phyloP scores from a whole-genome alignment of 257 asterid genomes.

The Paraleonurus japonicus region DNA sequence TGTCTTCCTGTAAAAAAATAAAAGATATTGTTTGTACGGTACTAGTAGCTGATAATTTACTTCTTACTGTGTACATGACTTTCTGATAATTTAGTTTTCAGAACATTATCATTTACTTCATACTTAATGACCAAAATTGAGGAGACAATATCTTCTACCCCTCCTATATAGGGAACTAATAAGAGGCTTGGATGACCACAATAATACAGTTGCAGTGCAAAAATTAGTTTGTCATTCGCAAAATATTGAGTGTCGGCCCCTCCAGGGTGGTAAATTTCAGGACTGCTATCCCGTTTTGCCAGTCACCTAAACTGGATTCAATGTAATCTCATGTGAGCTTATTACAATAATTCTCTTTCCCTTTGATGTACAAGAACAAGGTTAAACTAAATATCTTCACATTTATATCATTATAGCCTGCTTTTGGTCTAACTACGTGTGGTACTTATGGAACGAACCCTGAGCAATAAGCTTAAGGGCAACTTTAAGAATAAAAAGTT shows the following conservation, averaged over 20 bases:
- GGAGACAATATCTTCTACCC: not conserved
- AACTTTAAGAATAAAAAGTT: not conserved
- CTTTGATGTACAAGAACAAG: not conserved
- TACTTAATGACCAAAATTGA: not conserved
- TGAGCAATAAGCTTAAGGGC: not conserved
- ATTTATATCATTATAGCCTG: not conserved
- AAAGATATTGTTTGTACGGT: not conserved
- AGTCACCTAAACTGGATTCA: not conserved
- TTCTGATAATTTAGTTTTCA: not conserved
- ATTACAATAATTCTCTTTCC: not conserved
- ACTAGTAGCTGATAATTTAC: not conserved
- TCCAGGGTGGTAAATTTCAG: not conserved
- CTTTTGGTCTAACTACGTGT: not conserved
- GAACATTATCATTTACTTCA: not conserved
- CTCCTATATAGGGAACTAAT: not conserved
- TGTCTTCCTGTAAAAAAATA: not conserved
- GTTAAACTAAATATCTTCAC: not conserved
- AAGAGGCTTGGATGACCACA: not conserved
- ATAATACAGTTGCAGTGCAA: not conserved
- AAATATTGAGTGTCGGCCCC: not conserved
- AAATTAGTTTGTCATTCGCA: not conserved
- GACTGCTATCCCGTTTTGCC: not conserved
- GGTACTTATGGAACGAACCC: not conserved
- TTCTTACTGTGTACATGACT: not conserved
- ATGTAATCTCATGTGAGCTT: not conserved